Base-by-base conservation (phyloP, 768 basidiomycete species). In the Auriscalpium vulgare region DNA sequence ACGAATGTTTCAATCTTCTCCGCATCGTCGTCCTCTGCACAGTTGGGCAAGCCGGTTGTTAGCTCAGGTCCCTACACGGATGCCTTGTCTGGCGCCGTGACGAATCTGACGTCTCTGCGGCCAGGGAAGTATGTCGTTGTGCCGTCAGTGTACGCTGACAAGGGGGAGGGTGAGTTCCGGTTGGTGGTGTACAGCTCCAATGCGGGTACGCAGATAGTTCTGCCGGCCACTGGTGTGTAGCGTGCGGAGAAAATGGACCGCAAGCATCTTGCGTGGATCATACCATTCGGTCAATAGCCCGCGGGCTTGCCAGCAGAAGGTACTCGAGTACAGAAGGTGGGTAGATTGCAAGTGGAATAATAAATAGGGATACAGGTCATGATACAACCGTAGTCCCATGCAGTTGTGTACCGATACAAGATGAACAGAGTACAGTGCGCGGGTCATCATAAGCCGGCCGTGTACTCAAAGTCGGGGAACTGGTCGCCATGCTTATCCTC, bases 41-140 rank as follows among this genome's bases (percentile, higher is more conserved):
- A 59, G 2, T 54, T 77, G n/a, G 69, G 71, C 29, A 64, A 66
- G 8, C 77, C 78, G 37, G 64, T 89, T 5, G 68, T 76, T 1
- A 89, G 91, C 0, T 91, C 92, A 0, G 92, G 91, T 1, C 79
- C 87, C 0, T 95, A 94, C 64, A 79, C 84, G 23, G 90, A 94
- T 58, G 74, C 79, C 0, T 69, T 85, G 34, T 82, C 85, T 0
- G 93, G 94, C 0, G 91, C 87, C 0, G 77, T 75, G 37, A 87
- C 80, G 7, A 75, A 80, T 0, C 74, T 73, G 37, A 69, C 78
- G 6, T 71, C 74, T 14, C 56, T 91, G 45, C 72, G 74, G 4
- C 65, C 77, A 1, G 91, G 89, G 17, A 80, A 76, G 57, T 95
- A 94, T 68, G 77, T 83, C 60, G 68, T 86, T 17, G 75, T 94